Conservation (phyloP, 495 filamentous ascomycete genomes). For the Zalerion maritima region DNA sequence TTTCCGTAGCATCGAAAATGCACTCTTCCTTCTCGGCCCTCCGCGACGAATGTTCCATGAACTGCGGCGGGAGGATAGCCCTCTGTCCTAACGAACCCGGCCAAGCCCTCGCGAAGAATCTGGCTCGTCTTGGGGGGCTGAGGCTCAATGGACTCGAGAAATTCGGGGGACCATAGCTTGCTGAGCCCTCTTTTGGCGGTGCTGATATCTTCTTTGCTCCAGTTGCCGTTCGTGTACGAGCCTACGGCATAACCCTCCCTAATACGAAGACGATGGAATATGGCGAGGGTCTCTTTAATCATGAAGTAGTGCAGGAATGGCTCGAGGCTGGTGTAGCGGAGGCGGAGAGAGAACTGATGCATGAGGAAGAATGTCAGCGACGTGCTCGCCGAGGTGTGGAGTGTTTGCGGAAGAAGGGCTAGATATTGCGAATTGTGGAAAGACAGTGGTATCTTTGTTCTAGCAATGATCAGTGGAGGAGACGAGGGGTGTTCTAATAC, state of each 20-base stretch:
- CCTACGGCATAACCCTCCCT: conserved; percentile 9
- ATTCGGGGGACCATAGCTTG: conserved; percentile 26
- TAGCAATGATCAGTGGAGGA: too few species aligned
- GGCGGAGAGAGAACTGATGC: conserved; percentile 5
- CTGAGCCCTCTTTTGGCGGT: conserved; percentile 20
- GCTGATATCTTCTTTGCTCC: conserved; percentile 31
- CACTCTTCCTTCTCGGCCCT: conserved; percentile 35
- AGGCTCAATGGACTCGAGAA: conserved; percentile 16
- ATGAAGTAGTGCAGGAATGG: conserved; percentile 15
- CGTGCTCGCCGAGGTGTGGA: too few species aligned
- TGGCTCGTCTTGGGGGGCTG: conserved; percentile 18
- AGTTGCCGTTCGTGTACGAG: conserved; percentile 17
- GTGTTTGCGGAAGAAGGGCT: too few species aligned
- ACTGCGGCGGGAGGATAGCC: conserved; percentile 26
- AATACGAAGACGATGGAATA: conserved; percentile 12
- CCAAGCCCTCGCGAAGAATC: conserved; percentile 14
- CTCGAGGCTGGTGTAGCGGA: conserved; percentile 10
- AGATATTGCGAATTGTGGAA: too few species aligned
- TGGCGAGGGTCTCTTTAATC: conserved; percentile 7
- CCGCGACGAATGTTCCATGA: conserved; percentile 28
- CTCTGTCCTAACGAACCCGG: conserved; percentile 10
- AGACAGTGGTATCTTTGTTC: too few species aligned
- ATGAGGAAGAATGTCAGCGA: conserved; percentile 10
- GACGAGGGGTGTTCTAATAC: too few species aligned
- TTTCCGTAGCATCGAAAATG: conserved; percentile 38